A percentile compares a stretch with the other conserved stretches of the same genome.
Conservation (phyloP, 2,329 filamentous ascomycete genomes). For the Ceratocystis destructans region DNA sequence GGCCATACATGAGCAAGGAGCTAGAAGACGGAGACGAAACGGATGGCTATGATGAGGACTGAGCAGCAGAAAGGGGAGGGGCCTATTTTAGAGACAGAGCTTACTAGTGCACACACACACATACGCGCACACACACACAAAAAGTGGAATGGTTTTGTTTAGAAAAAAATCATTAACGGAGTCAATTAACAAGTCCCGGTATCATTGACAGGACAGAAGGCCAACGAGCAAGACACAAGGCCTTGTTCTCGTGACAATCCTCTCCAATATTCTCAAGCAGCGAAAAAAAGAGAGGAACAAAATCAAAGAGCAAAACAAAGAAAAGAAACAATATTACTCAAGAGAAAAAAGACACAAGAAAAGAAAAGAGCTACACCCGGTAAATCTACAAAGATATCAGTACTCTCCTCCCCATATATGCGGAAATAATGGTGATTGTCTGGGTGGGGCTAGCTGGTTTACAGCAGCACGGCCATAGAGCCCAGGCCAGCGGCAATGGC, state of each 20-base stretch:
- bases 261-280: background rate
- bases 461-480: slow-evolving; percentile 14
- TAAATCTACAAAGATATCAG: slow-evolving; percentile 1
- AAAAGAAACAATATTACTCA: slow-evolving; percentile 13
- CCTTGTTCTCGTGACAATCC: background rate
- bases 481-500: slow-evolving; percentile 7
- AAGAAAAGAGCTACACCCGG: slow-evolving; percentile 3
- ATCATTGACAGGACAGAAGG: slow-evolving; percentile 7
- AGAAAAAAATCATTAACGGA: slow-evolving; percentile 1
- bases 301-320: background rate
- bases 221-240: slow-evolving; percentile 5
- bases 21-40: background rate
- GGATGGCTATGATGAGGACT: slow-evolving; percentile 15
- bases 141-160: background rate
- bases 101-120: background rate
- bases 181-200: slow-evolving; percentile 4
- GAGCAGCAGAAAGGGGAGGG: background rate
- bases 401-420: slow-evolving; percentile 1
- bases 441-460: background rate
- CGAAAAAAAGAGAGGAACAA: background rate
- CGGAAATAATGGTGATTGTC: background rate
- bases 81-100: background rate
- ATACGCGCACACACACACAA: background rate
- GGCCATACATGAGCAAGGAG: slow-evolving; percentile 61
- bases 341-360: slow-evolving; percentile 4